Base-by-base conservation (phyloP, 257 asterid species). In the Solanum tarijense region DNA sequence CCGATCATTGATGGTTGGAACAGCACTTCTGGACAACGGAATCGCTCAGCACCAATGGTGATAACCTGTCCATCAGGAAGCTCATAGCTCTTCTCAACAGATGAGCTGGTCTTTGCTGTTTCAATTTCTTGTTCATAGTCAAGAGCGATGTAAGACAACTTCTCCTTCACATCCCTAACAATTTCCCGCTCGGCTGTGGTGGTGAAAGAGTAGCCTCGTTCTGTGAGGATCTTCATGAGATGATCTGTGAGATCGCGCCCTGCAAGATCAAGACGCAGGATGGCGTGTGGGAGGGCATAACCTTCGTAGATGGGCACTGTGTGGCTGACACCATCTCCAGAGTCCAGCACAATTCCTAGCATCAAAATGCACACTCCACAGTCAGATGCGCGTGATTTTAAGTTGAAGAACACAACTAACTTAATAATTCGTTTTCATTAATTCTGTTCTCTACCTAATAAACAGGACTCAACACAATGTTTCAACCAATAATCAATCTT, bases 1-100 rank as follows among this genome's bases (percentile, higher is more conserved):
- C 92, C 92, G 32, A 90, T 88, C 89, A 90, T 90, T 25, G 90
- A 88, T 55, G 92, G 92, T 86, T 88, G 92, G 88, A 90, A 90
- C 48, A 90, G 90, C 68, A 90, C 92, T 84, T 90, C 92, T 4
- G 92, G 92, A 83, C 92, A 90, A 10, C 91, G 89, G 92, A 90
- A 90, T n/a, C 92, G 84, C 87, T 90, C 92, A 5, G 89, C 89
- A 14, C 90, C 92, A 31, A 90, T 90, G 46, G 92, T 89, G 88
- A 88, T 88, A 29, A 88, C 90, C 72, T 88, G 90, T 29, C 90
- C 90, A 52, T 88, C 90, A 27, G 90, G 89, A 72, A 89, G 87
- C 86, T 89, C 90, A 10, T 89, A 89, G 87, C 85, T 89, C 88
- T 90, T 90, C 79, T 90, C 92, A 68, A 90, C 90, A 7, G 89